phyloP scores from a whole-genome alignment of 805 yeast species.

The Candida maris region DNA sequence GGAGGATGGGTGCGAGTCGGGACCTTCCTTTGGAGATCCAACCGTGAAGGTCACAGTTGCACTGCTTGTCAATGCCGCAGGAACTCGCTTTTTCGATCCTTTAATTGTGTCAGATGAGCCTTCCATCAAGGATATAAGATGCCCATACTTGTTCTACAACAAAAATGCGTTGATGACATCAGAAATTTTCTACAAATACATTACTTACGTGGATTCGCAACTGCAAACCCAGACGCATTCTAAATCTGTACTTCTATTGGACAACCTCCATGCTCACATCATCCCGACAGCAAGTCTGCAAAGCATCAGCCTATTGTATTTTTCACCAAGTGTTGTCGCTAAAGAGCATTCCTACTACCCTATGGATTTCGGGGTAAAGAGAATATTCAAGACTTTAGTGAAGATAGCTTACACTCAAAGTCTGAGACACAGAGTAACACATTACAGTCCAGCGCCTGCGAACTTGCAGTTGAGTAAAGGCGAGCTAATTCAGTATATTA shows the following conservation, averaged over 20 bases:
- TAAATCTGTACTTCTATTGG: conserved; percentile 30
- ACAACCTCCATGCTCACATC: conserved; percentile 34
- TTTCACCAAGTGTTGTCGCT: conserved; percentile 19
- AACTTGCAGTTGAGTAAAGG: conserved; percentile 14
- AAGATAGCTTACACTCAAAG: conserved; percentile 19
- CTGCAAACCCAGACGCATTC: conserved; percentile 2
- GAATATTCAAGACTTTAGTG: conserved; percentile 31
- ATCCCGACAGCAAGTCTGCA: conserved; percentile 29
- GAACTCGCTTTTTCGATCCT: conserved; percentile 25
- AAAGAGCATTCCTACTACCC: conserved; percentile 26
- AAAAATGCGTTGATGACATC: conserved; percentile 24
- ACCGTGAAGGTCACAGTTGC: conserved; percentile 24
- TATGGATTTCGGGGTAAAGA: conserved; percentile 31
- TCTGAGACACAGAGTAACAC: conserved; percentile 9
- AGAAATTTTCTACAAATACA: conserved; percentile 26
- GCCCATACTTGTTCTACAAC: conserved; percentile 17
- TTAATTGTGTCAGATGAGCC: conserved; percentile 25
- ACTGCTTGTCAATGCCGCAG: conserved; percentile 28
- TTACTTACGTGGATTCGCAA: conserved; percentile 17
- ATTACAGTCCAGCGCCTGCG: conserved; percentile 5
- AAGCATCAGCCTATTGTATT: conserved; percentile 30
- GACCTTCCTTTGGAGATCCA: conserved; percentile 14
- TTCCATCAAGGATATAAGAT: conserved; percentile 7
- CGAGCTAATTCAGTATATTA: conserved; percentile 23
- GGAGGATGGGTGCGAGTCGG: conserved; percentile 2